Conservation (phyloP, 2,329 filamentous ascomycete species). For the Stenocarpella maydis region DNA sequence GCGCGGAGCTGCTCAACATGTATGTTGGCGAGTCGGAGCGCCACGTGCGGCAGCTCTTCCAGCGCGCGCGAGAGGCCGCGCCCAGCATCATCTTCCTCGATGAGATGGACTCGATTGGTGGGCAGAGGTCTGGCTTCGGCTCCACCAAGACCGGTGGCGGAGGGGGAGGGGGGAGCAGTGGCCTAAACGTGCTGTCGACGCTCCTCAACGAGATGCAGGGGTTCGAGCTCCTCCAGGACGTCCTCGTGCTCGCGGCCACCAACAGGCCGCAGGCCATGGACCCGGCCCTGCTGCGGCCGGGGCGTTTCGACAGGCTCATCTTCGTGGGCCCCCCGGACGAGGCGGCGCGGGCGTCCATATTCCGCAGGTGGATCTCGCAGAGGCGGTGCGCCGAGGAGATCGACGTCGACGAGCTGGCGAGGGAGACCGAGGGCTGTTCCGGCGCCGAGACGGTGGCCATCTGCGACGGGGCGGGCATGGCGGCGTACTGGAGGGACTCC, state of each 20-base stretch:
- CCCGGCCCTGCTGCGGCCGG: constrained; percentile 83
- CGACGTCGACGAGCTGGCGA: constrained; percentile 69
- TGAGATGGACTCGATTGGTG: constrained; percentile 89
- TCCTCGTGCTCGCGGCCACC: constrained; percentile 89
- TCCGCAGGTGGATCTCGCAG: constrained; percentile 71
- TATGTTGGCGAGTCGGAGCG: constrained; percentile 96
- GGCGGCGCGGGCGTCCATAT: constrained; percentile 77
- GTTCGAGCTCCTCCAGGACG: constrained; percentile 83
- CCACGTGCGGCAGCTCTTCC: constrained; percentile 83
- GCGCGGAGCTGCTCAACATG: constrained; percentile 92
- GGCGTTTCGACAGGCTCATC: constrained; percentile 83
- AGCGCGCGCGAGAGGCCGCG: constrained; percentile 82
- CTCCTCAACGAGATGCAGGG: constrained; percentile 96
- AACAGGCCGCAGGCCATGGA: constrained; percentile 90
- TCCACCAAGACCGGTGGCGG: constrained; percentile 52
- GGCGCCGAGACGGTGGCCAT: constrained; percentile 79
- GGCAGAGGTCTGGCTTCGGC: constrained; percentile 56
- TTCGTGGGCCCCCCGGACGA: constrained; percentile 85
- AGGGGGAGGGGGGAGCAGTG: constrained; percentile 46
- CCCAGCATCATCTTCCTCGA: constrained; percentile 98
- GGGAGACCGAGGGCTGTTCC: constrained; percentile 77
- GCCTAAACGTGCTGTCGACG: constrained; percentile 87
- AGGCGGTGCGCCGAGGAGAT: constrained; percentile 70
- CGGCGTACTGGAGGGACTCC: constrained; percentile 49
- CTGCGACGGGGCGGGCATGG: constrained; percentile 55